These are phyloP conservation scores for Erysimum cheiri DNA, from an alignment of 441 rosid genomes.

Conservation along the genomic window DNA sequence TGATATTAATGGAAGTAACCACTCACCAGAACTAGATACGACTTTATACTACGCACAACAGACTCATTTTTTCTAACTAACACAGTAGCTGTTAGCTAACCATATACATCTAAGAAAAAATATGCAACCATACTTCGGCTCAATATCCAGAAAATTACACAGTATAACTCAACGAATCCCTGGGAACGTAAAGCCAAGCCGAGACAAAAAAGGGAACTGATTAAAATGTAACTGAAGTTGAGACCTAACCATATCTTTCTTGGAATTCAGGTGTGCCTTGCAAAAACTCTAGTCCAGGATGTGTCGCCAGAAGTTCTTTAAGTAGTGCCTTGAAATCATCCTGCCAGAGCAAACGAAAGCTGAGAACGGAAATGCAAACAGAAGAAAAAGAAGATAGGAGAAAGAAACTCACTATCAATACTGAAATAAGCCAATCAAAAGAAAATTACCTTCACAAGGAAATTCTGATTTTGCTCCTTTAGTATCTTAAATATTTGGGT, in stretches of 20 bases:
- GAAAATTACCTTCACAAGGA: constrained; percentile 73
- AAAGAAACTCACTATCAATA: background rate
- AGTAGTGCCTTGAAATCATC: constrained; percentile 94
- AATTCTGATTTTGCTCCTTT: constrained; percentile 77
- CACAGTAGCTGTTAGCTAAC: constrained; percentile 14
- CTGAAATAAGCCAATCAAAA: constrained; percentile 18
- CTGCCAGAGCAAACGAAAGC: constrained; percentile 52
- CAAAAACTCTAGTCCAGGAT: constrained; percentile 96
- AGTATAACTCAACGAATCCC: constrained; percentile 1
- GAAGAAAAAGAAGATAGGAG: too few species aligned
- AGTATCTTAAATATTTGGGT: constrained; percentile 83
- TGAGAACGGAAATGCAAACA: constrained; percentile 31
- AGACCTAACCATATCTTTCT: constrained; percentile 94
- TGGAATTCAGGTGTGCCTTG: constrained; percentile 99
- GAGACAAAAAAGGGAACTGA: constrained; percentile 3
- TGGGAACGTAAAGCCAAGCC: background rate
- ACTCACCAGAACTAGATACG: background rate
- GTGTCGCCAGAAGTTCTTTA: constrained; percentile 90
- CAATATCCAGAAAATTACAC: constrained; percentile 6
- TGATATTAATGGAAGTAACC: constrained; percentile 3
- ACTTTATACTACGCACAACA: background rate
- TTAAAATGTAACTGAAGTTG: constrained; percentile 8
- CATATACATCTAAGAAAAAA: constrained; percentile 5
- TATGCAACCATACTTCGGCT: constrained; percentile 11
- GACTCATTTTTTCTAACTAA: constrained; percentile 11